Base-by-base conservation (phyloP, 164 flowering plant species). In the Vitis cinerea region DNA sequence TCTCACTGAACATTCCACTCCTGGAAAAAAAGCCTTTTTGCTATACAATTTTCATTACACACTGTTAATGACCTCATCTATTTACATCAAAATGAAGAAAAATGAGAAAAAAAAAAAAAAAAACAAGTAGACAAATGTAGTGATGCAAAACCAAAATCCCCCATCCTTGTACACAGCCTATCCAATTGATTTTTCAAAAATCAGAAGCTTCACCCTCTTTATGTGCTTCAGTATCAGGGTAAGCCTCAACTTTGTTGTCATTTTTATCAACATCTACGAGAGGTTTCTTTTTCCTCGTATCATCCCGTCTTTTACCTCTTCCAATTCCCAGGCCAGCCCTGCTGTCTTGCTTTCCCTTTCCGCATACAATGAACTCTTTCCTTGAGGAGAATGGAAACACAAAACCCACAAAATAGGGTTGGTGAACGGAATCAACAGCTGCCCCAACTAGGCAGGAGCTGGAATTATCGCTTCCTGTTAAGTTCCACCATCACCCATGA, bases 11-110 rank as follows among this genome's bases (percentile, higher is more conserved):
- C 48, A 37, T 16, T 56, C 66, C 60, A 51, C 57, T 62, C 57
- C 65, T 16, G 55, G 52, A 62, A 58, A 65, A 58, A 60, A 37
- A 37, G 44, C 62, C 58, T 63, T 58, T 76, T 68, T 48, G 52
- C 87, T 82, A 75, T 84, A 84, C 87, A 82, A 68, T 59, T 72
- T 37, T 71, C 19, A 65, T 65, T 54, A 66, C 78, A 81, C 78
- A 68, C 73, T 64, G 76, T 75, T 70, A 72, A 67, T 66, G 60
- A 64, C 54, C 63, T 70, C 73, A 49, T 65, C 79, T 84, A 82
- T 82, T 68, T 84, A 82, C 85, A 84, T 16, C 31, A 17, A 53
- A 37, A 37, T 37, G 7, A 37, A 37, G 44, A 37, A 4, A 37
- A 37, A 37, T 37, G 4, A 37, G 2, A 37, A 31, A 37, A 53